Conservation (phyloP, 192 early-diverging fungal genomes). For the Gonapodya prolifera region DNA sequence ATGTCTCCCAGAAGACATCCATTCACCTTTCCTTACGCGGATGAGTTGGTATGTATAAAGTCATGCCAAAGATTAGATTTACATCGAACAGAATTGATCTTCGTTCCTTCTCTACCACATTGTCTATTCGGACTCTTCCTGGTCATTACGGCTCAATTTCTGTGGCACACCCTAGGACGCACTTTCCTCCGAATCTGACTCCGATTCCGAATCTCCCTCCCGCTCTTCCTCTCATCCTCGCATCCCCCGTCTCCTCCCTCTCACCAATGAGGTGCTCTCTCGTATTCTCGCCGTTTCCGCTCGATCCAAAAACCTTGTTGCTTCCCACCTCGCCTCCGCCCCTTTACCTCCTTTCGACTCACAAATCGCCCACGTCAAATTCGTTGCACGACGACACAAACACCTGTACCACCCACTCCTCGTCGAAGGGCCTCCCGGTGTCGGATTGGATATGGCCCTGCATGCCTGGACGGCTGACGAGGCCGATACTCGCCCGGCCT, state of each 20-base stretch:
- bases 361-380: background rate
- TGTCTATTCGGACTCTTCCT: too few relatives aligned
- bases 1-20: too few relatives aligned
- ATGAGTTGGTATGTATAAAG: too few relatives aligned
- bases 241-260: background rate
- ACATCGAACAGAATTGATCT: too few relatives aligned
- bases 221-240: background rate
- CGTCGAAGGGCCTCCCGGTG: background rate
- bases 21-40: background rate
- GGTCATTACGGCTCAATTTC: too few relatives aligned
- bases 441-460: background rate
- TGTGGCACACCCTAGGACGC: too few relatives aligned
- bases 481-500: background rate
- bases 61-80: too few relatives aligned
- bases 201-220: background rate
- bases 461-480: background rate
- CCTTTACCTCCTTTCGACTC: background rate
- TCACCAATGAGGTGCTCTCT: background rate
- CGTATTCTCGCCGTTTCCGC: background rate
- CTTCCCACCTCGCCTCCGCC: background rate
- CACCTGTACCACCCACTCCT: background rate
- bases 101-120: too few relatives aligned
- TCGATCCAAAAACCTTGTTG: background rate
- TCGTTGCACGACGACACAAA: background rate
- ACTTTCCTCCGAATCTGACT: background rate